Percentiles rank a stretch among this genome's conserved stretches.
phyloP scores from a whole-genome alignment of 139 green algal genomes.

The Yamagishiella unicocca region DNA sequence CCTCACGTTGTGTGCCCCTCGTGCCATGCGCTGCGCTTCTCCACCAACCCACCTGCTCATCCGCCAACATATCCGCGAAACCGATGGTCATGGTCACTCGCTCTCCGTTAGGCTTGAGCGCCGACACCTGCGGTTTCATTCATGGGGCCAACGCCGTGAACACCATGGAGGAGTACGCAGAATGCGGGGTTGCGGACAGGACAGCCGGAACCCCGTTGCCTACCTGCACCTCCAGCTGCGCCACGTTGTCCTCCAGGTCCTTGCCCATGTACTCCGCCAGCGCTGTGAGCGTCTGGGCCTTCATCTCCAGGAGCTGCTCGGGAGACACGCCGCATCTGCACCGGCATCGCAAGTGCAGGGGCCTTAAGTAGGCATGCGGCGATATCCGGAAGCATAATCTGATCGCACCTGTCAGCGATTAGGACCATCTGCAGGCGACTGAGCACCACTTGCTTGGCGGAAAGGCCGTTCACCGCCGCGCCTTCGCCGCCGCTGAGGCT shows the following conservation, averaged over 20 bases:
- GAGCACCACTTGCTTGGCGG: slow-evolving; percentile 40
- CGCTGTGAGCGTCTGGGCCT: slow-evolving; percentile 46
- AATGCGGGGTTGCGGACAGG: too few species aligned
- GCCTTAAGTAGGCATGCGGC: too few species aligned
- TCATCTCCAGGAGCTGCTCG: slow-evolving; percentile 52
- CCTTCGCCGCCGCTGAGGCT: not conserved
- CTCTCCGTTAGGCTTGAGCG: slow-evolving; percentile 40
- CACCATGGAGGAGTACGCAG: too few species aligned
- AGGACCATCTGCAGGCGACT: slow-evolving; percentile 61
- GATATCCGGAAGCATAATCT: not conserved
- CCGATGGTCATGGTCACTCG: slow-evolving; percentile 36
- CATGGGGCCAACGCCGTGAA: not conserved
- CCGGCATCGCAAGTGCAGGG: too few species aligned
- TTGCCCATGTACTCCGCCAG: slow-evolving; percentile 47
- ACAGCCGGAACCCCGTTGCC: too few species aligned
- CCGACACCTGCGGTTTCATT: slow-evolving; percentile 6
- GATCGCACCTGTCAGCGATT: slow-evolving; percentile 53
- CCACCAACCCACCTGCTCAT: slow-evolving; percentile 31
- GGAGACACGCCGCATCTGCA: slow-evolving; percentile 55
- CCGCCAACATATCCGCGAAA: slow-evolving; percentile 37
- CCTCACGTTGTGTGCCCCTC: too few species aligned
- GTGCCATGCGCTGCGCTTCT: too few species aligned
- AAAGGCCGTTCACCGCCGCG: not conserved
- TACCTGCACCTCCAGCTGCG: slow-evolving; percentile 61
- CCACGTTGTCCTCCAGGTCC: slow-evolving; percentile 32